A percentile compares a stretch with the other conserved stretches of the same genome.
These are phyloP conservation scores for Amyloporia xantha DNA, from an alignment of 768 basidiomycete species.

Conservation along the genomic window DNA sequence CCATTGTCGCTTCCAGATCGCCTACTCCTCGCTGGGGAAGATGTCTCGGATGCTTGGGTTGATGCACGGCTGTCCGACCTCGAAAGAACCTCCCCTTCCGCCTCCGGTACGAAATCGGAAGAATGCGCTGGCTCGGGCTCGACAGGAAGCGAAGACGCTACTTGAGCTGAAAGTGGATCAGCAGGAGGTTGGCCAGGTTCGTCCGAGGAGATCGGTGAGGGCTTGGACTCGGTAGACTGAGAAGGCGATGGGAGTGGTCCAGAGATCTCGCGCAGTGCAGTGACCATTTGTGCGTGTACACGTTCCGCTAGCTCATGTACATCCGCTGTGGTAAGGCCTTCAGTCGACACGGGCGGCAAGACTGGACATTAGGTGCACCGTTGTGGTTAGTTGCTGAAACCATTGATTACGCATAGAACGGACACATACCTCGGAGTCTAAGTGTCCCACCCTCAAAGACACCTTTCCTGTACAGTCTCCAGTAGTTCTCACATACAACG, in stretches of 20 bases:
- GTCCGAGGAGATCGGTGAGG: not conserved
- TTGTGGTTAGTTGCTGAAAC: no score
- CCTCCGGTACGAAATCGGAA: conserved; percentile 4
- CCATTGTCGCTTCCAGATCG: conserved; percentile 58
- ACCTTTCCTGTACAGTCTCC: conserved; percentile 73
- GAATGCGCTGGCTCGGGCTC: conserved; percentile 4
- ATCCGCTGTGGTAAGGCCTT: conserved; percentile 63
- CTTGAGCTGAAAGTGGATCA: not conserved
- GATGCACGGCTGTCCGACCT: conserved; percentile 24
- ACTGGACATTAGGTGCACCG: conserved; percentile 58
- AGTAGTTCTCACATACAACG: conserved; percentile 92
- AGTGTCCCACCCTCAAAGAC: conserved; percentile 71
- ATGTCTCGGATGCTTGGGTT: conserved; percentile 25
- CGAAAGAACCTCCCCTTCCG: conserved; percentile 8
- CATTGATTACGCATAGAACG: not conserved
- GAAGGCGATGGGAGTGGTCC: conserved; percentile 32
- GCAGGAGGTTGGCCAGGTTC: not conserved
- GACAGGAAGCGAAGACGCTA: conserved; percentile 2
- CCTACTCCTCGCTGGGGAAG: conserved; percentile 25
- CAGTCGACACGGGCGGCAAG: conserved; percentile 81
- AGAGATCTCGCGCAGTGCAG: conserved; percentile 73
- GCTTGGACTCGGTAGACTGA: conserved; percentile 5
- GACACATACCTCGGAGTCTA: conserved; percentile 70
- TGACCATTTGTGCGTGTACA: conserved; percentile 77
- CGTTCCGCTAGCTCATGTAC: conserved; percentile 57